Conservation (phyloP, 1,284 basidiomycete species). For the Tilletia horrida region DNA sequence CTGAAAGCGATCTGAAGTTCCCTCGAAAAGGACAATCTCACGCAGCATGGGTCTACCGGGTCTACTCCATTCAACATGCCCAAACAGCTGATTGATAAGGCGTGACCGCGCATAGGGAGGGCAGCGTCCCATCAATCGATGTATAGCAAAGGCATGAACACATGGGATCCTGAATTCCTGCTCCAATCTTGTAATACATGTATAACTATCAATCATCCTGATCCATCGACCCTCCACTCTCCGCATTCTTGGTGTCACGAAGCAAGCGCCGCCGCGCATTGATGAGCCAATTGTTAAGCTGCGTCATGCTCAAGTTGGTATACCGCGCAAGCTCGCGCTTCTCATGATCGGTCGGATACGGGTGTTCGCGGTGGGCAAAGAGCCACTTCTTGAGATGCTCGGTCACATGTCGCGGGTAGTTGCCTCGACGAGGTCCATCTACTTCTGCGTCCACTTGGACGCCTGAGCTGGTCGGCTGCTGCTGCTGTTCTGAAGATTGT, state of each 20-base stretch:
- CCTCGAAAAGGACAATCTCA: no score
- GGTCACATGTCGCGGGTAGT: slow-evolving; percentile 15
- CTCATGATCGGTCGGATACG: slow-evolving; percentile 21
- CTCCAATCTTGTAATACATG: neutral
- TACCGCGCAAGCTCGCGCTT: slow-evolving; percentile 7
- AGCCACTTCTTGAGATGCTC: slow-evolving; percentile 19
- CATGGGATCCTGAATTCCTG: no score
- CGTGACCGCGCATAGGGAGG: no score
- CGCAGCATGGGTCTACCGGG: no score
- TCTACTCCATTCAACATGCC: no score
- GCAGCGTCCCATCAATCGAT: no score
- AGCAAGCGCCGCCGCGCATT: slow-evolving; percentile 14
- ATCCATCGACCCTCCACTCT: no score
- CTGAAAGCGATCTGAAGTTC: neutral
- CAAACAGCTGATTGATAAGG: no score
- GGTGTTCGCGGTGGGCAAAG: slow-evolving; percentile 17
- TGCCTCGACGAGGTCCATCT: slow-evolving; percentile 13
- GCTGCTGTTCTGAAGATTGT: neutral
- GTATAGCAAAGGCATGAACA: no score
- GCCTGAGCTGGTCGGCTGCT: neutral
- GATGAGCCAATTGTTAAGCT: slow-evolving; percentile 20
- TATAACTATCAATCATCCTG: no score
- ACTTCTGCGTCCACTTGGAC: neutral
- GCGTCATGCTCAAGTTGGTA: slow-evolving; percentile 17
- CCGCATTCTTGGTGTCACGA: neutral